Percentiles rank a stretch among this genome's conserved stretches.
phyloP scores from a whole-genome alignment of 306 rosid species.

The Elaeagnus macrophylla region DNA sequence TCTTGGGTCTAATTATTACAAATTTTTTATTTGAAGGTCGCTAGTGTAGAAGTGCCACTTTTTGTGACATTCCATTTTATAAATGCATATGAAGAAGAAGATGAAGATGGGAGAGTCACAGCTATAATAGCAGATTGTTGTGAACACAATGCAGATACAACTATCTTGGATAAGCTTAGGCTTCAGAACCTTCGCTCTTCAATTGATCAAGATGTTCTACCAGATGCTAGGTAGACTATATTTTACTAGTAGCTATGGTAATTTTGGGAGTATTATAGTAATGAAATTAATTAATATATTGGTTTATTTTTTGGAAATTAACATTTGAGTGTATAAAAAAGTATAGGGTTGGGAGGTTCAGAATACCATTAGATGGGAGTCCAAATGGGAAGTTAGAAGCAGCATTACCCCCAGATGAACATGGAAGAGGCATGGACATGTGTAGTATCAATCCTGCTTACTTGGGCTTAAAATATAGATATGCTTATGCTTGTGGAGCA shows the following conservation, averaged over 20 bases:
- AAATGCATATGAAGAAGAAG: slow-evolving; percentile 78
- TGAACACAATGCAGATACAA: slow-evolving; percentile 60
- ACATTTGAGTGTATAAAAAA: too few species aligned
- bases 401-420: slow-evolving; percentile 82
- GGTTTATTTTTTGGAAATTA: background rate
- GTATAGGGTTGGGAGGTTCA: slow-evolving; percentile 76
- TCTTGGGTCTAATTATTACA: too few species aligned
- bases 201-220: slow-evolving; percentile 52
- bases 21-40: slow-evolving; percentile 37
- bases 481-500: slow-evolving; percentile 96
- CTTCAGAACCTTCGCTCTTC: slow-evolving; percentile 54
- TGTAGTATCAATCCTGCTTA: slow-evolving; percentile 76
- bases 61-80: slow-evolving; percentile 81
- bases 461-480: slow-evolving; percentile 71
- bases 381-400: slow-evolving; percentile 58
- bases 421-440: slow-evolving; percentile 93
- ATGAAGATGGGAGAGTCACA: slow-evolving; percentile 70
- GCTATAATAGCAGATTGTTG: slow-evolving; percentile 72
- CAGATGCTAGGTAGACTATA: slow-evolving; percentile 66
- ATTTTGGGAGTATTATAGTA: too few species aligned
- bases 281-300: background rate
- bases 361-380: slow-evolving; percentile 74
- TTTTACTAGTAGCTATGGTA: background rate
- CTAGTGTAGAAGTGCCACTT: slow-evolving; percentile 84
- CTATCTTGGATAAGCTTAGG: slow-evolving; percentile 60